phyloP scores from a whole-genome alignment of 495 filamentous ascomycete genomes.

The Neurospora sp. region DNA sequence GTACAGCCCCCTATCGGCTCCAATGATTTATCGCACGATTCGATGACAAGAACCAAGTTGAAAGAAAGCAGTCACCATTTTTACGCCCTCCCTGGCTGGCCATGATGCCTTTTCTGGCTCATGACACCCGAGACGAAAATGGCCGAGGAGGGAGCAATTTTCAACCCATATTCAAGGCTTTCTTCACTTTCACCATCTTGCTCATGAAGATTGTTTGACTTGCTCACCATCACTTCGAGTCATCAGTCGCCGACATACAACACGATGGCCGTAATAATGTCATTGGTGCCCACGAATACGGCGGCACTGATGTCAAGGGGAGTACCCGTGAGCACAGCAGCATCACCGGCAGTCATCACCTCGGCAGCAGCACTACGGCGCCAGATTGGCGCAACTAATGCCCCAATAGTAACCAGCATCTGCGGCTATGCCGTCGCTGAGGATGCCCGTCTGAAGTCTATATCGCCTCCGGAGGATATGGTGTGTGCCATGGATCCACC shows the following conservation, averaged over 20 bases:
- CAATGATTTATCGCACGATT: not conserved
- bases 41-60: not conserved
- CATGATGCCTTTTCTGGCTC: not conserved
- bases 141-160: not conserved
- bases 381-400: not conserved
- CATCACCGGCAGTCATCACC: not conserved
- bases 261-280: not conserved
- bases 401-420: not conserved
- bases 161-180: not conserved
- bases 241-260: not conserved
- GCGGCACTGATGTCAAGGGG: not conserved
- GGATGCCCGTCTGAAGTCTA: not conserved
- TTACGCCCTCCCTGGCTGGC: not conserved
- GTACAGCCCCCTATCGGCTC: not conserved
- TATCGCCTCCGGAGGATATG: not conserved
- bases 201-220: not conserved
- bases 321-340: not conserved
- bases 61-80: not conserved
- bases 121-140: not conserved
- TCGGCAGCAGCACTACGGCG: not conserved
- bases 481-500: not conserved
- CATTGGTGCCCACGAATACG: not conserved
- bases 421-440: not conserved
- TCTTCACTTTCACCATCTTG: not conserved
- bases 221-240: not conserved